Evolutionary conservation across 305 asterid species (phyloP).

Genomic region (Solanum hybrid): DNA sequence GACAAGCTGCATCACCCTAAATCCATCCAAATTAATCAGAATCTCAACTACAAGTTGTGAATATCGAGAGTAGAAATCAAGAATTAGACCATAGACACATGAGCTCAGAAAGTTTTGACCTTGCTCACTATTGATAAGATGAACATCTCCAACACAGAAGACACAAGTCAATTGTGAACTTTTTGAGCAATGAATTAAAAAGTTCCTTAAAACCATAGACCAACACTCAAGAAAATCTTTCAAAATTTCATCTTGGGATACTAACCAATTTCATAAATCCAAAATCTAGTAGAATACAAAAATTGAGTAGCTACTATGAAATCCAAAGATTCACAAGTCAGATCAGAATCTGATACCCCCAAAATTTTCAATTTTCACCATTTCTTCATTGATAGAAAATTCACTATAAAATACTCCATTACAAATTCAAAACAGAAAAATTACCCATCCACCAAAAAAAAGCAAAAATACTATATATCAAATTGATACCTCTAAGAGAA

Average conservation of each 20-base stretch:
- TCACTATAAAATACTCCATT: neutral
- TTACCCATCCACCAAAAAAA: conserved; percentile 1
- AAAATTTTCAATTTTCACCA: neutral
- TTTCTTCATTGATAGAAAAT: conserved; percentile 13
- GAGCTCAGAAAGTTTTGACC: neutral
- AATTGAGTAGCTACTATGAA: neutral
- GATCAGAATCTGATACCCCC: neutral
- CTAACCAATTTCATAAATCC: neutral
- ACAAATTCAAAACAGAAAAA: neutral
- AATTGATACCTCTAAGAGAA: neutral
- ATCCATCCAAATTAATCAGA: neutral
- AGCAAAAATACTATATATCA: neutral
- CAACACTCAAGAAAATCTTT: neutral
- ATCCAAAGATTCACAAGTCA: conserved; percentile 1
- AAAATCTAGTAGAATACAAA: neutral
- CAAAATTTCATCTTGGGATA: neutral
- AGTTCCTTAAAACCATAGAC: neutral
- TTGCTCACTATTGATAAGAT: neutral
- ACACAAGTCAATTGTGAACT: neutral
- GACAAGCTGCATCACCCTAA: neutral
- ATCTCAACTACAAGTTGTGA: neutral
- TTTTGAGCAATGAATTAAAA: neutral
- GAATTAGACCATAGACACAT: neutral
- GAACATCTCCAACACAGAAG: neutral
- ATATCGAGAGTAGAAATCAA: neutral